A percentile compares a stretch with the other conserved stretches of the same genome.
These are phyloP conservation scores for Tetrapisispora phaffii DNA, from an alignment of 805 yeast genomes.

Conservation along the genomic window DNA sequence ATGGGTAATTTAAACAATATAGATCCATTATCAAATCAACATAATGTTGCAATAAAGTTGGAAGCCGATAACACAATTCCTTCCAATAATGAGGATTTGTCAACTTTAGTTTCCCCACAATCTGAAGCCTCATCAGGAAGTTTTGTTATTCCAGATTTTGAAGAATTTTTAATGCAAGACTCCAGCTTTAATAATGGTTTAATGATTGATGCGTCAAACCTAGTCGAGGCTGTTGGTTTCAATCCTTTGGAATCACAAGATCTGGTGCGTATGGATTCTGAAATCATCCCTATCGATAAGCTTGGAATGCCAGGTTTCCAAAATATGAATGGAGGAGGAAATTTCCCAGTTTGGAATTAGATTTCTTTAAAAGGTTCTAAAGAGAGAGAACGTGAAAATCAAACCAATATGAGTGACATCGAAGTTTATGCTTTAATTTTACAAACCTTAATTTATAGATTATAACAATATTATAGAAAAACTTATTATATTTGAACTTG, in stretches of 20 bases:
- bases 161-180: slow-evolving; percentile 27
- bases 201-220: slow-evolving; percentile 24
- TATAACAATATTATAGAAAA: no score
- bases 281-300: slow-evolving; percentile 22
- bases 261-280: slow-evolving; percentile 14
- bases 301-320: slow-evolving; percentile 24
- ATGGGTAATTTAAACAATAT: not conserved
- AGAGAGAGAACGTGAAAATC: not conserved
- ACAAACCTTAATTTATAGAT: no score
- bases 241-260: slow-evolving; percentile 13
- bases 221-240: slow-evolving; percentile 27
- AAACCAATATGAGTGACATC: no score
- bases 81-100: slow-evolving; percentile 1
- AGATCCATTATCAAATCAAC: not conserved
- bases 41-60: not conserved
- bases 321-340: slow-evolving; percentile 13
- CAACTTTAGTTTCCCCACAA: slow-evolving; percentile 11
- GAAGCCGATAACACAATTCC: not conserved
- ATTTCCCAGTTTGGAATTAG: slow-evolving; percentile 26
- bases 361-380: not conserved
- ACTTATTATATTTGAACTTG: no score
- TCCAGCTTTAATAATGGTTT: slow-evolving; percentile 25
- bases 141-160: slow-evolving; percentile 26
- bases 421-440: no score
- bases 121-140: slow-evolving; percentile 15